Percentiles rank a stretch among this genome's conserved stretches.
Evolutionary conservation across 176 grass and related monocot species (phyloP).

Genomic region (Lolium multiflorum): DNA sequence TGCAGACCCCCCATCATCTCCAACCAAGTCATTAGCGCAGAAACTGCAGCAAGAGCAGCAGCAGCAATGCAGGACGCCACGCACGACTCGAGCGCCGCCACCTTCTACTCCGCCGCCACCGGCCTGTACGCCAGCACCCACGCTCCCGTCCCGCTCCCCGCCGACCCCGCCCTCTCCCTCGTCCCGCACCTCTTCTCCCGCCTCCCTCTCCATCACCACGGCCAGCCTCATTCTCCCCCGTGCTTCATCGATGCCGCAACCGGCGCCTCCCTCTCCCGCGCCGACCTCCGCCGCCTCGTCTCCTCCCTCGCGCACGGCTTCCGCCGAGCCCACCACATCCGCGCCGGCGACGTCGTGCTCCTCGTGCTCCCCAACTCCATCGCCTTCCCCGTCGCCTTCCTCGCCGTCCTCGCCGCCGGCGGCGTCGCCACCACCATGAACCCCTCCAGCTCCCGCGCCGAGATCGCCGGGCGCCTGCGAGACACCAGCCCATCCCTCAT

Average conservation of each 20-base stretch:
- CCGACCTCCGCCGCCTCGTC: slow-evolving; percentile 60
- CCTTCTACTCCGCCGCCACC: slow-evolving; percentile 62
- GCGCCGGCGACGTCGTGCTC: slow-evolving; percentile 51
- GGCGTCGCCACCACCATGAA: slow-evolving; percentile 62
- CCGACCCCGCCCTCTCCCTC: slow-evolving; percentile 61
- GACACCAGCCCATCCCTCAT: slow-evolving; percentile 41
- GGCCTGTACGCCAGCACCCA: slow-evolving; percentile 71
- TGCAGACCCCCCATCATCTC: too few species aligned
- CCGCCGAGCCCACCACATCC: slow-evolving; percentile 35
- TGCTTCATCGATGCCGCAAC: slow-evolving; percentile 64
- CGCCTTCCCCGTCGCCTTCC: slow-evolving; percentile 66
- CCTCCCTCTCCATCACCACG: slow-evolving; percentile 43
- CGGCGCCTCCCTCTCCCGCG: slow-evolving; percentile 52
- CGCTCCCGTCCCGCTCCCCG: slow-evolving; percentile 47
- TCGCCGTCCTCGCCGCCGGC: slow-evolving; percentile 67
- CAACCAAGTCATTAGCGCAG: background rate
- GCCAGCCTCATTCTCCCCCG: slow-evolving; percentile 14
- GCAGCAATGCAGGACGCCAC: slow-evolving; percentile 35
- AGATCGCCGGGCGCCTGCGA: slow-evolving; percentile 58
- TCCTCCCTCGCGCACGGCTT: slow-evolving; percentile 61
- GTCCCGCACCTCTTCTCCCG: slow-evolving; percentile 73
- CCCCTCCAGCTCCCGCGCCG: slow-evolving; percentile 56
- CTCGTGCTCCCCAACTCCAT: slow-evolving; percentile 67
- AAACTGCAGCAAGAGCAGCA: background rate
- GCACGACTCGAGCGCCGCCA: background rate